Base-by-base conservation (phyloP, 768 basidiomycete species). In the Tylopilus rubrobrunneus region DNA sequence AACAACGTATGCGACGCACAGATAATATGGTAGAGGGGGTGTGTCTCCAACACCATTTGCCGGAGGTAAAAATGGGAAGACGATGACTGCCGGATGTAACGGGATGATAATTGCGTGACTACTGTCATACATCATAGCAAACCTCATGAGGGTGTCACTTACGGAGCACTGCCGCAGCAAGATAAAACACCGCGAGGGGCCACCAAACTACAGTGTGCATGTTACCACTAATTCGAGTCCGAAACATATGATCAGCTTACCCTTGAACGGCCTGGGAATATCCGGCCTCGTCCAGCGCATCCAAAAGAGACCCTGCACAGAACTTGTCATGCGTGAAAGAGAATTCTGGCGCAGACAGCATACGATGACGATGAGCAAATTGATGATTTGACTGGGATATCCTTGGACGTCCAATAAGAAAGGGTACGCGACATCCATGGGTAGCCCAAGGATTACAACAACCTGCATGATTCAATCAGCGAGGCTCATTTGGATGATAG, bases 321-420 rank as follows among this genome's bases (percentile, higher is more conserved):
- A 6, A 4, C 7, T 53, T 1, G 1, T 10, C 10, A 37, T 34
- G 8, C 3, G 28, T 15, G 21, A 5, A 7, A 25, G 4, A 21
- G 11, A 15, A 11, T 58, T 77, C 41, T 34, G 62, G 3, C 3
- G 25, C 36, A 5, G 11, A 44, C 48, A 41, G 66, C 78, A 17
- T 55, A 82, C 81, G 23, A 76, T 29, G 37, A 82, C 73, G 44
- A 84, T 72, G 58, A 83, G 79, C 3, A 84, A 59, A 55, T 78
- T 77, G 58, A 85, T 76, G 23, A 84, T 80, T 54, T 83, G 82
- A 37, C 42, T 52, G 4, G 82, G 83, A 45, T 70, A 69, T 42
- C 64, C 66, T 49, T 81, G 74, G 12, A 84, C 69, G 48, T 84
- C 81, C 5, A 84, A 68, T 49, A 84, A 83, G 58, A 85, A 84